phyloP scores from a whole-genome alignment of 352 stramenopile species.

The Phytopythium delawarense region DNA sequence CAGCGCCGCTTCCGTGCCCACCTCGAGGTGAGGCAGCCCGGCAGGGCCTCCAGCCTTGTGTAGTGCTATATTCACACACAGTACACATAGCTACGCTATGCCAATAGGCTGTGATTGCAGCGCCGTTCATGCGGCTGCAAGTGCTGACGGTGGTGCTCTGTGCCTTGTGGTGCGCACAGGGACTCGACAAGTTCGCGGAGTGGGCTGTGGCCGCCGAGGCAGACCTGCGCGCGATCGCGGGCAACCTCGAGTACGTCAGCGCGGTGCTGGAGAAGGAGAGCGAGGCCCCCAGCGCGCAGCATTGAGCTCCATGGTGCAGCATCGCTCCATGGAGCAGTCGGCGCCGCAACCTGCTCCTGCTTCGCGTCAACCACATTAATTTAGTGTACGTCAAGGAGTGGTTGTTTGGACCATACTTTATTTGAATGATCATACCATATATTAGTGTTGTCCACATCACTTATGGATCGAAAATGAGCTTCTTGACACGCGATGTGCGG shows the following conservation, averaged over 20 bases:
- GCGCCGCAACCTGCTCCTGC: not conserved
- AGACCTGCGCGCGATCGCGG: slow-evolving; percentile 47
- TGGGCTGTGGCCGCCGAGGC: slow-evolving; percentile 45
- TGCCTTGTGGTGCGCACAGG: slow-evolving; percentile 11
- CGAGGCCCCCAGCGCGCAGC: slow-evolving; percentile 11
- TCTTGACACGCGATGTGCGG: not conserved
- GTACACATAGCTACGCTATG: not conserved
- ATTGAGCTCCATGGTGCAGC: not conserved
- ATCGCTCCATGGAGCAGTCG: not conserved
- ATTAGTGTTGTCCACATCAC: slow-evolving; percentile 4
- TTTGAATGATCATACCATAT: not conserved
- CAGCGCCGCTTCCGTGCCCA: slow-evolving; percentile 51
- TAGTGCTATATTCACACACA: too few relatives aligned
- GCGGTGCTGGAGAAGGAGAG: slow-evolving; percentile 58
- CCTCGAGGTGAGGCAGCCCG: slow-evolving; percentile 24
- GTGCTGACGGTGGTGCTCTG: not conserved
- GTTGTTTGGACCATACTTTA: not conserved
- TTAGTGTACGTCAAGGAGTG: not conserved
- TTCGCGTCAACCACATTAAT: not conserved
- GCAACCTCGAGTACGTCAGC: slow-evolving; percentile 69
- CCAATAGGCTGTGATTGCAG: not conserved
- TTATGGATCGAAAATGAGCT: not conserved
- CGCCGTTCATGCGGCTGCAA: not conserved
- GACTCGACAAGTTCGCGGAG: slow-evolving; percentile 48
- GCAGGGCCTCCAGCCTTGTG: not conserved